Evolutionary conservation across 1,284 basidiomycete species (phyloP), one percentile per base, ranked within the genome.

Genomic region (Tilletiopsis washingtonensis): DNA sequence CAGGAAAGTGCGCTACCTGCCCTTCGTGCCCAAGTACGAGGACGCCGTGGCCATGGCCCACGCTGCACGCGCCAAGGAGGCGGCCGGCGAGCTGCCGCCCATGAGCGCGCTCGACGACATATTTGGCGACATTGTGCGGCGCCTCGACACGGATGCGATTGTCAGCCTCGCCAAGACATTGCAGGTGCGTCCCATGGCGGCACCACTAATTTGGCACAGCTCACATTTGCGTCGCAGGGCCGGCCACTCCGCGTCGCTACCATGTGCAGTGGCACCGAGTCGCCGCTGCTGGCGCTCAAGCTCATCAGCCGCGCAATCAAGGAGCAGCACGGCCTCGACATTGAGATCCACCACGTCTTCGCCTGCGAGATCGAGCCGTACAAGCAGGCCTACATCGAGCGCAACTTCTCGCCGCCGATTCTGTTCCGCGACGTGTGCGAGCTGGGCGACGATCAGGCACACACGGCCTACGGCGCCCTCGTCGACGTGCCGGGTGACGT

Each of bases 311-410:
- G 82, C 80, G 68, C 84, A 2, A 81, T 93, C 53, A 75, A 81
- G 43, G 81, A 83, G n/a, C 82, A 84, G 55, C 81, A 82, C 62
- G 80, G 77, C 2, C 67, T 85, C 38, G 77, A 80, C 1, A 76
- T 94, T 43, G 80, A 84, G 29, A 78, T 91, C 54, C 84, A 93
- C 64, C 91, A 96, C 74, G 88, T 94, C 46, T 96, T 96, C 75
- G 94, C 91, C 0, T 94, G 91, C 75, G 91, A 96, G 75, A 94
- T 96, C 57, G 91, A 94, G 71, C 91, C 91, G 1, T 96, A 91
- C 80, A 96, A 96, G 75, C 91, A 96, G 74, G 91, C 91, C 0
- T 96, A 96, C 74, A 96, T 96, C 56, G 91, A 96, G 74, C 81
- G 91, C 23, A 96, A 96, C 74, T 96, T 96, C 71, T 62, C 75